Conservation (phyloP, 352 stramenopile genomes). For the Phytophthora palmivora region DNA sequence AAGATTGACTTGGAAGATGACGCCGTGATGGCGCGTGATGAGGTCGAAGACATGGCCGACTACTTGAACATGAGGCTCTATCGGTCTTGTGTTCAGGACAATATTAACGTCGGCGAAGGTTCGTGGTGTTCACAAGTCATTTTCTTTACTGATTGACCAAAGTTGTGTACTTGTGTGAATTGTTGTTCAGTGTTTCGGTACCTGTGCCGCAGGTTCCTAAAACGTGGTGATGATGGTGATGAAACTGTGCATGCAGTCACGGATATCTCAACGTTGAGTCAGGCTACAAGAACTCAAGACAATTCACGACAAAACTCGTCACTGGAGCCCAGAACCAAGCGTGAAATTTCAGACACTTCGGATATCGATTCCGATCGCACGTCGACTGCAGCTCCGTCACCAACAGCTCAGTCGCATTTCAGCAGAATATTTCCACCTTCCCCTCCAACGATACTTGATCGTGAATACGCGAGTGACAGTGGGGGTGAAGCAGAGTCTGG, state of each 20-base stretch:
- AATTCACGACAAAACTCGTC: constrained; percentile 25
- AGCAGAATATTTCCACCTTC: constrained; percentile 20
- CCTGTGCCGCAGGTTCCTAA: constrained; percentile 59
- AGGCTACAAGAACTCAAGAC: constrained; percentile 21
- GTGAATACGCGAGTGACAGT: constrained; percentile 33
- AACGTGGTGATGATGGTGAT: constrained; percentile 42
- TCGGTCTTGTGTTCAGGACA: constrained; percentile 73
- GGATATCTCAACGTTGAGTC: constrained; percentile 63
- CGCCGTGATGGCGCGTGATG: constrained; percentile 59
- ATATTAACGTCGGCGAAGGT: constrained; percentile 78
- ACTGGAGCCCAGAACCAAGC: constrained; percentile 34
- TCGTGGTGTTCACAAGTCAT: neutral
- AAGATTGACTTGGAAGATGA: constrained; percentile 78
- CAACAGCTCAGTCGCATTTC: constrained; percentile 15
- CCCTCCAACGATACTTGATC: constrained; percentile 24
- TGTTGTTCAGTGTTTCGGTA: constrained; percentile 58
- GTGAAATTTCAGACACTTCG: constrained; percentile 49
- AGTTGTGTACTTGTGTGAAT: neutral
- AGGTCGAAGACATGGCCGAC: constrained; percentile 74
- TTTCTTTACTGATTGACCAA: neutral
- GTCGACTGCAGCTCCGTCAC: constrained; percentile 28
- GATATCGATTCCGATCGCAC: constrained; percentile 42
- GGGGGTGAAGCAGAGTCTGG: constrained; percentile 22
- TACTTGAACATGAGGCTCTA: constrained; percentile 65
- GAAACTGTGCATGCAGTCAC: constrained; percentile 50